phyloP scores from a whole-genome alignment of 306 rosid species.

The cucumber (Cucumis sativus) region Cucumber_9930_V3 NC_026655.2:27343001-27343500 shows the following conservation, averaged over 20 bases:
- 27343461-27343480: slow-evolving; percentile 1
- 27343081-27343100: neutral
- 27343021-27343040: slow-evolving; percentile 5
- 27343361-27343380: slow-evolving; percentile 7
- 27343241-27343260: neutral
- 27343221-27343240: neutral
- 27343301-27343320: neutral
- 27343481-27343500: slow-evolving; percentile 18
- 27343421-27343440: neutral
- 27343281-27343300: neutral
- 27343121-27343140: neutral
- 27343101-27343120: neutral
- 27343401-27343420: neutral
- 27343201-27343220: slow-evolving; percentile 1
- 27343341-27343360: neutral
- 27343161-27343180: neutral
- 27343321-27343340: neutral
- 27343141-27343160: neutral
- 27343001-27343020: neutral
- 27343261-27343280: neutral
- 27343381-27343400: neutral
- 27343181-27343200: slow-evolving; percentile 8
- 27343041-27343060: neutral
- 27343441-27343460: neutral
- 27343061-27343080: neutral